Evolutionary conservation across 352 stramenopile species (phyloP), one percentile per base, ranked within the genome.

Genomic region (Phytophthora brassicae): DNA sequence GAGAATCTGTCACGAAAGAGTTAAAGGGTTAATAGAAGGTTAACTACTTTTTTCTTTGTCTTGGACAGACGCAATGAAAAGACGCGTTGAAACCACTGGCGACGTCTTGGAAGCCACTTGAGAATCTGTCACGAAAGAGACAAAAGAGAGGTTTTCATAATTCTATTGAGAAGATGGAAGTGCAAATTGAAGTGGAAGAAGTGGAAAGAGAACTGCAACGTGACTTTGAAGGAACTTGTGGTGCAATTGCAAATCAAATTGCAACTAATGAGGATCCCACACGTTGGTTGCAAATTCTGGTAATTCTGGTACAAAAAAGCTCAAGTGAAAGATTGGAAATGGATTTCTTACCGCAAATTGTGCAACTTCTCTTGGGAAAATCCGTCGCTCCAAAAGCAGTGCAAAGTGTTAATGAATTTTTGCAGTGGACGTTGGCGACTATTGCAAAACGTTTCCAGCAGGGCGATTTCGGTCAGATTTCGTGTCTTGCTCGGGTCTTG

Each of bases 281-380:
- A 2, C 50, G 56, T 11, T 57, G 73, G 51, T 58, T 88, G 3
- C 60, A 70, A 11, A 41, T 82, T 33, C 12, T 87, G 6, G 1
- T n/a, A 3, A 9, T 24, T 14, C 2, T 45, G 39, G 39, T 24
- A 16, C 39, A 19, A 9, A 22, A 45, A 24, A 5, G 39, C 55
- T 65, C 17, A 66, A 17, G 12, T 7, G 64, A 88, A 13, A 77
- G 71, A 3, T 56, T 91, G 17, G 75, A 84, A 23, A 66, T 43
- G 3, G 78, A 86, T 16, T 76, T 92, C 14, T 45, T 90, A 12
- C 81, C 79, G 6, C 78, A 90, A 39, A 50, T 83, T 14, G 73
- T 86, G 35, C 81, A 88, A 39, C 35, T 88, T 20, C 43, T 91
- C 23, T 54, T 93, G 17, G 47, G 51, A 13, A 70, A 65, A 38